Evolutionary conservation across 2,329 filamentous ascomycete species (phyloP), one percentile per base, ranked within the genome.

Genomic region (Rhynchosporium secalis): DNA sequence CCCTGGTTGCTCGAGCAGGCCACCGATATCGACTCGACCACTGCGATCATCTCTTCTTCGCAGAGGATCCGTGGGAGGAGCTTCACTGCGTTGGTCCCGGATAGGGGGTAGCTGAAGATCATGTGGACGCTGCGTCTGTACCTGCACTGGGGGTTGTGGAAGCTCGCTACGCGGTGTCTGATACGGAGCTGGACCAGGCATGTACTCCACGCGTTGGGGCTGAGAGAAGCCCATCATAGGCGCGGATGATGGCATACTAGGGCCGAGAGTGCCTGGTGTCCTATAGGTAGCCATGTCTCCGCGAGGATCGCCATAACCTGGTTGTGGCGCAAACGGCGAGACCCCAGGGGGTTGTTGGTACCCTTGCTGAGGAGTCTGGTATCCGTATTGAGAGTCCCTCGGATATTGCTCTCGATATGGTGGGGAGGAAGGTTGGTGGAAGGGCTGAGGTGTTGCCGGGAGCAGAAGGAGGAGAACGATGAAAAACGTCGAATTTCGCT

Each of bases 401-500:
- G 69, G 69, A 52, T 66, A 64, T 0, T 66, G 62, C 1, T 73
- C 72, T 40, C 71, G 66, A 56, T 68, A 73, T 45, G 70, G 69
- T 3, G 70, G 70, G 45, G 69, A 62, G 0, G 65, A 64, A 13
- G 70, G 58, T 36, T 66, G 70, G 26, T 67, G 69, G 49, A 65
- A 72, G 29, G 62, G 9, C 56, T 69, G 69, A 45, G 69, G 70
- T 31, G 68, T 68, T 7, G 65, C 52, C 28, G 72, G 69, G 4
- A 71, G 51, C 51, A 70, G 61, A 29, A 73, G 56, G 10, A 69
- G 31, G 15, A 87, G 68, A 7, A 86, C 81, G 47, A 88, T 79
- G 66, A 87, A 87, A 72, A 85, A 88, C 62, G 86, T 84, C 45
- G 84, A 85, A 3, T 84, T 82, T 65, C 81, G 81, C 68, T 86